These are phyloP conservation scores for Amanita exitialis DNA, from an alignment of 768 basidiomycete genomes.

Conservation along the genomic window DNA sequence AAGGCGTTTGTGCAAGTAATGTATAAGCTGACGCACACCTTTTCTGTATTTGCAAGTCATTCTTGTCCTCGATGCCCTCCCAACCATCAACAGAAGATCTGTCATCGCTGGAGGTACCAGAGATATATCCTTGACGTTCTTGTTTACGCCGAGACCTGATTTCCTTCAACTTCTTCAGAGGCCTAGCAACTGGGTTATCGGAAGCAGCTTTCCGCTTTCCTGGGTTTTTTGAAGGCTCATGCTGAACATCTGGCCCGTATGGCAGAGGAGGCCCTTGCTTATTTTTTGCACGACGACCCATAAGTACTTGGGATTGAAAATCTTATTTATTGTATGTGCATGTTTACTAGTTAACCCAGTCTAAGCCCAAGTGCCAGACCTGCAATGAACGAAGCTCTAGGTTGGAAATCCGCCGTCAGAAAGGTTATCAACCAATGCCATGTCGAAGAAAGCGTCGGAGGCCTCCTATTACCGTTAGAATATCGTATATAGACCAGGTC, in stretches of 20 bases:
- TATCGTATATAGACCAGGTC: conserved; percentile 60
- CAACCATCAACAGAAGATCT: conserved; percentile 38
- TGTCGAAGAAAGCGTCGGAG: conserved; percentile 55
- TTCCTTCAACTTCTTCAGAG: conserved; percentile 30
- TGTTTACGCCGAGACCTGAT: conserved; percentile 17
- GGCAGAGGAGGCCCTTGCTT: conserved; percentile 71
- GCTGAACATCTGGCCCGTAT: conserved; percentile 28
- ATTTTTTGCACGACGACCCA: conserved; percentile 82
- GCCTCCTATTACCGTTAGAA: conserved; percentile 35
- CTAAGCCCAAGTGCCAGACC: conserved; percentile 77
- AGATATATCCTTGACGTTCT: conserved; percentile 18
- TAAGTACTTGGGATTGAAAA: conserved; percentile 16
- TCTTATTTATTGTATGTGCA: conserved; percentile 1
- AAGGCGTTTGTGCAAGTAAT: conserved; percentile 4
- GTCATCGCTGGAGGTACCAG: conserved; percentile 14
- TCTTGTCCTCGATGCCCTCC: conserved; percentile 51
- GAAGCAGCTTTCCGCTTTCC: conserved; percentile 65
- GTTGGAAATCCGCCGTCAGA: conserved; percentile 88
- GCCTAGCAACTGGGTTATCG: conserved; percentile 22
- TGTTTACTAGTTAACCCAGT: conserved; percentile 45
- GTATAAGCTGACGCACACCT: conserved; percentile 9
- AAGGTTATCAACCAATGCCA: conserved; percentile 71
- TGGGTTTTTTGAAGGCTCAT: conserved; percentile 38
- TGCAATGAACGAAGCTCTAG: conserved; percentile 78
- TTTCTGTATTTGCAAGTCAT: conserved; percentile 29